Conservation (phyloP, 192 early-diverging fungal species). For the Coemansia sp. region DNA sequence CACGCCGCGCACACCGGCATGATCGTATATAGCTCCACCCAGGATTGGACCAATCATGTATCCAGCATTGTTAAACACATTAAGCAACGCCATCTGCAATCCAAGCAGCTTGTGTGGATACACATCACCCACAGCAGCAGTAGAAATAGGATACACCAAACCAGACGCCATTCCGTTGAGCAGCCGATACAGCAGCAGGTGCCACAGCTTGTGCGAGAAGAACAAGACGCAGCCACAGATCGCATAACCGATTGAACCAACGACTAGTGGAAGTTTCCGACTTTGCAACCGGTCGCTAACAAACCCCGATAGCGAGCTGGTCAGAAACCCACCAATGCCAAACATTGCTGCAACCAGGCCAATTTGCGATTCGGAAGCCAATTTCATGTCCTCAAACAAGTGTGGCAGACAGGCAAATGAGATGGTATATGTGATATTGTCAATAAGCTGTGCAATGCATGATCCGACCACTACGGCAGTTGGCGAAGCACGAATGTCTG, state of each 20-base stretch:
- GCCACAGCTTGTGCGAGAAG: slow-evolving; percentile 41
- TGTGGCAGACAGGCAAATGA: slow-evolving; percentile 50
- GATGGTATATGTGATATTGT: slow-evolving; percentile 42
- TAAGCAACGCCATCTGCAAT: slow-evolving; percentile 36
- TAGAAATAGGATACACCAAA: slow-evolving; percentile 32
- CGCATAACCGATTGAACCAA: slow-evolving; percentile 31
- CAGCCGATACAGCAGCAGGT: slow-evolving; percentile 37
- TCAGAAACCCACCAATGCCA: slow-evolving; percentile 37
- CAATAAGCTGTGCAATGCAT: slow-evolving; percentile 31
- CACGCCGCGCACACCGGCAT: slow-evolving; percentile 33
- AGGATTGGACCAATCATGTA: slow-evolving; percentile 42
- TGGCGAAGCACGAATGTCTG: slow-evolving; percentile 19
- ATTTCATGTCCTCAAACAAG: slow-evolving; percentile 44
- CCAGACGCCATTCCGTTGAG: slow-evolving; percentile 51
- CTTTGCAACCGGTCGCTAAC: slow-evolving; percentile 38
- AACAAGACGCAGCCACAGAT: slow-evolving; percentile 26
- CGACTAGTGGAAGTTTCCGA: slow-evolving; percentile 35
- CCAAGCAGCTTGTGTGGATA: slow-evolving; percentile 46
- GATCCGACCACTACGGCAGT: slow-evolving; percentile 23
- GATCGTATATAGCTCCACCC: slow-evolving; percentile 40
- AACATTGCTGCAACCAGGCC: slow-evolving; percentile 42
- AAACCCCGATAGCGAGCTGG: slow-evolving; percentile 36
- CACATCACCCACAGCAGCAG: slow-evolving; percentile 36
- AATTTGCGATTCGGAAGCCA: slow-evolving; percentile 39
- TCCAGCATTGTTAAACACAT: slow-evolving; percentile 30